Conservation (phyloP, 1,139 yeast genomes). For the Kodamaea suecica region DNA sequence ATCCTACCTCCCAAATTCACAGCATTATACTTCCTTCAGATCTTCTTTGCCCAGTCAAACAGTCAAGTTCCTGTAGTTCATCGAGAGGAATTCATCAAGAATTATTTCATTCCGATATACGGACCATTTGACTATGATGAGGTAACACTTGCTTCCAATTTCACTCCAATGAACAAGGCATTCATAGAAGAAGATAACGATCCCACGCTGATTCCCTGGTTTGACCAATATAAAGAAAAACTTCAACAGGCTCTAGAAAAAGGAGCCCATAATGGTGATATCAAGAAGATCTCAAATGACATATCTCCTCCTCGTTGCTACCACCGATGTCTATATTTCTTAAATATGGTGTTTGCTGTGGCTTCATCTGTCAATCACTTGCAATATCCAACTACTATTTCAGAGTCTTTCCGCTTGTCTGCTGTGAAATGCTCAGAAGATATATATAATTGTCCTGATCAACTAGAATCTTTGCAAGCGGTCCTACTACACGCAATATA, state of each 20-base stretch:
- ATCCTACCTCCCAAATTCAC: slow-evolving; percentile 65
- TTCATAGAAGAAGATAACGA: slow-evolving; percentile 8
- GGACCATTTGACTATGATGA: slow-evolving; percentile 57
- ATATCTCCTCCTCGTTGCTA: slow-evolving; percentile 46
- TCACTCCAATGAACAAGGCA: slow-evolving; percentile 46
- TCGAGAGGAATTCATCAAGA: slow-evolving; percentile 66
- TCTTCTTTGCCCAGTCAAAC: slow-evolving; percentile 76
- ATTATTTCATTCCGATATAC: slow-evolving; percentile 73
- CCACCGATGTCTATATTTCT: slow-evolving; percentile 51
- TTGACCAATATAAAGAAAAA: slow-evolving; percentile 30
- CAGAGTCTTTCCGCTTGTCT: slow-evolving; percentile 70
- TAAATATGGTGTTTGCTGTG: slow-evolving; percentile 75
- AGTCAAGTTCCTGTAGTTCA: slow-evolving; percentile 81
- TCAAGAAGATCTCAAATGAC: slow-evolving; percentile 29
- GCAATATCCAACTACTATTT: slow-evolving; percentile 62
- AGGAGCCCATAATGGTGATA: slow-evolving; percentile 10
- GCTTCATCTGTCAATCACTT: slow-evolving; percentile 74
- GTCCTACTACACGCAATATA: slow-evolving; percentile 64
- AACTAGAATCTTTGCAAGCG: slow-evolving; percentile 72
- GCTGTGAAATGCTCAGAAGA: slow-evolving; percentile 58
- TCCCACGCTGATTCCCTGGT: slow-evolving; percentile 44
- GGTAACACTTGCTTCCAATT: slow-evolving; percentile 60
- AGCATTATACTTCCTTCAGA: slow-evolving; percentile 65
- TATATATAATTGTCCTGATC: slow-evolving; percentile 49
- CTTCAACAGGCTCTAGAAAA: slow-evolving; percentile 23